Percentiles rank a stretch among this genome's conserved stretches.
Conservation (phyloP, 2,329 filamentous ascomycete genomes). For the Ciborinia camelliae region DNA sequence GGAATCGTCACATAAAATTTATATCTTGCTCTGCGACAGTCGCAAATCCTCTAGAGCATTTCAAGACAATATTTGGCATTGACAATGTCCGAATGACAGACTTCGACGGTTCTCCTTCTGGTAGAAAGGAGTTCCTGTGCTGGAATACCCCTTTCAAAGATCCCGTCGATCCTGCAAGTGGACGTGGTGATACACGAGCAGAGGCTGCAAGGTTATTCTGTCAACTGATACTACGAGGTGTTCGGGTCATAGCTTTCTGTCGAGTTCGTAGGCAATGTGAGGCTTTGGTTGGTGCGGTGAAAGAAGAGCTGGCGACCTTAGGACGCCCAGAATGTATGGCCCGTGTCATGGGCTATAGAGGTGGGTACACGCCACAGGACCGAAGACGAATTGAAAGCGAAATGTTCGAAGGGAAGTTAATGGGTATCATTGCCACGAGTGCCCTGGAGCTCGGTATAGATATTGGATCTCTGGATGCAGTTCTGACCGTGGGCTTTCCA, state of each 20-base stretch:
- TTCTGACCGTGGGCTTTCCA: slow-evolving; percentile 90
- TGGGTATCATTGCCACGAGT: slow-evolving; percentile 91
- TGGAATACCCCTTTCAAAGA: slow-evolving; percentile 98
- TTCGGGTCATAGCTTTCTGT: slow-evolving; percentile 91
- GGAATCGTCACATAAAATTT: slow-evolving; percentile 81
- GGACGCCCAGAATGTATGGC: slow-evolving; percentile 71
- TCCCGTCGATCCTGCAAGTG: slow-evolving; percentile 79
- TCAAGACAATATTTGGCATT: slow-evolving; percentile 90
- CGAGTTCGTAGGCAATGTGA: slow-evolving; percentile 86
- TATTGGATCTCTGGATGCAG: slow-evolving; percentile 89
- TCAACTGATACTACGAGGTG: slow-evolving; percentile 80
- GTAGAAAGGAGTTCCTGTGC: slow-evolving; percentile 90
- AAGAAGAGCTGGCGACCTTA: slow-evolving; percentile 68
- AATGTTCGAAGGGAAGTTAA: slow-evolving; percentile 93
- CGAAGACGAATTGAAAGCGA: slow-evolving; percentile 83
- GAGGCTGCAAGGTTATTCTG: slow-evolving; percentile 92
- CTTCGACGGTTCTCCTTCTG: slow-evolving; percentile 88
- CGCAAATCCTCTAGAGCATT: slow-evolving; percentile 86
- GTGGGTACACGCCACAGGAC: slow-evolving; percentile 91
- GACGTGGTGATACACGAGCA: slow-evolving; percentile 74
- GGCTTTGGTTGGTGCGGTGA: slow-evolving; percentile 74
- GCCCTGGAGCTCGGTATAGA: slow-evolving; percentile 93
- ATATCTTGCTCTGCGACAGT: slow-evolving; percentile 97
- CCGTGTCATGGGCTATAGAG: slow-evolving; percentile 91
- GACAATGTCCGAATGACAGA: slow-evolving; percentile 78